phyloP scores from a whole-genome alignment of 345 rosid genomes.

The Syzygium aqueum region DNA sequence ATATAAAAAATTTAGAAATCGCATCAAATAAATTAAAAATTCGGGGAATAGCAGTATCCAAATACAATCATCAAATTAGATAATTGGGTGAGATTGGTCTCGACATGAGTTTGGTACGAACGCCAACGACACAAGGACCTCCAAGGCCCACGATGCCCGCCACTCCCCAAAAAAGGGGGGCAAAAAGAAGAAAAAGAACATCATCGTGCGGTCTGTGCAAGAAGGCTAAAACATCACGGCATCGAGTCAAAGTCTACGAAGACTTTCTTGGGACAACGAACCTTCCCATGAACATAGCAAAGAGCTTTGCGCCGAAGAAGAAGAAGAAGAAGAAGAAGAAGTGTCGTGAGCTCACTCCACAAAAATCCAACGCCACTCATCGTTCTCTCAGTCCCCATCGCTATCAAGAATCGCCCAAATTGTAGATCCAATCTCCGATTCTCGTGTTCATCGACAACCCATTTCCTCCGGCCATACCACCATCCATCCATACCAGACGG shows the following conservation, averaged over 20 bases:
- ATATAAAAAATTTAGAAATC: no score
- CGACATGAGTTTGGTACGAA: no score
- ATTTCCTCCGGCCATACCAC: neutral
- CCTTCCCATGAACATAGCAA: neutral
- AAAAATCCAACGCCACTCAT: neutral
- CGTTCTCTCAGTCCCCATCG: neutral
- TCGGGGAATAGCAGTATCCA: no score
- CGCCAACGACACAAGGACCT: no score
- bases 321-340: neutral
- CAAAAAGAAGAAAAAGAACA: no score
- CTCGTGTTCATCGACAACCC: neutral
- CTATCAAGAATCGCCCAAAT: neutral
- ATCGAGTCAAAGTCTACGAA: neutral
- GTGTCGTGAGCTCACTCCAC: neutral
- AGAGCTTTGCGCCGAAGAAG: neutral
- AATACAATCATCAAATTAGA: no score
- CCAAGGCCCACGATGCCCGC: neutral
- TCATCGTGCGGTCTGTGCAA: neutral
- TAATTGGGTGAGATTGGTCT: no score
- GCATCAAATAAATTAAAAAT: no score
- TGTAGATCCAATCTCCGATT: neutral
- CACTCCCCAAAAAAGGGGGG: neutral
- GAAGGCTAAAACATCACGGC: neutral
- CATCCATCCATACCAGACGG: no score
- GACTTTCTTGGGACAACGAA: neutral